A percentile compares a stretch with the other conserved stretches of the same genome.
These are phyloP conservation scores for Blastomyces percursus DNA, from an alignment of 2,329 filamentous ascomycete genomes.

Conservation along the genomic window DNA sequence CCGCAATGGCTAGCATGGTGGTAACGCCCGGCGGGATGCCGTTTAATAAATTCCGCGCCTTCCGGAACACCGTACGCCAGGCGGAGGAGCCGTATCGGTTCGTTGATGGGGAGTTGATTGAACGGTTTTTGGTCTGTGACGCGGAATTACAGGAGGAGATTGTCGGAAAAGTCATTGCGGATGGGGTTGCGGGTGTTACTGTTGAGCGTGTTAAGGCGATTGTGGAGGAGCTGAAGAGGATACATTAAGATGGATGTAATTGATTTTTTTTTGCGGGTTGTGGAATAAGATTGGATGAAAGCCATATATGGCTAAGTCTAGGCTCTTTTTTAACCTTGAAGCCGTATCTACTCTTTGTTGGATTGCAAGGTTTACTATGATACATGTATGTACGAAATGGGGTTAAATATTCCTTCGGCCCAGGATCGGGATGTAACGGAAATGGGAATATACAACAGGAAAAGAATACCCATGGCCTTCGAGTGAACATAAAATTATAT, in stretches of 20 bases:
- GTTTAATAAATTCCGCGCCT: slow-evolving; percentile 73
- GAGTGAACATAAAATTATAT: background rate
- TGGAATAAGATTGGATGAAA: background rate
- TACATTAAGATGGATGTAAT: slow-evolving; percentile 29
- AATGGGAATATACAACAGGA: background rate
- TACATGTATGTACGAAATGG: background rate
- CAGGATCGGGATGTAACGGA: background rate
- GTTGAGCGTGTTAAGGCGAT: slow-evolving; percentile 49
- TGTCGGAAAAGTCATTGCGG: slow-evolving; percentile 39
- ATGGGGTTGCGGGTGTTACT: slow-evolving; percentile 46
- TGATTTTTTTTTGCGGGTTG: background rate
- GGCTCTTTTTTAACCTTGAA: background rate
- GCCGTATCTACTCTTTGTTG: background rate
- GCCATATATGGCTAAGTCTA: background rate
- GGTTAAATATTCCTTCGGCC: background rate
- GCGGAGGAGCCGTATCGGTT: slow-evolving; percentile 72
- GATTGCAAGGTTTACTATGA: background rate
- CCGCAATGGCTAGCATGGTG: slow-evolving; percentile 55
- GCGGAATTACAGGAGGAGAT: slow-evolving; percentile 47
- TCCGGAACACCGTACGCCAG: slow-evolving; percentile 59
- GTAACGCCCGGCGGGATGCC: slow-evolving; percentile 59
- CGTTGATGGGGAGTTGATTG: slow-evolving; percentile 83
- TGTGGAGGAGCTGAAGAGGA: slow-evolving; percentile 46
- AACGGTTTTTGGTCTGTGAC: slow-evolving; percentile 65
- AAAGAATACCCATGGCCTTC: background rate